phyloP scores from a whole-genome alignment of 2,329 filamentous ascomycete genomes.

The Orbilia blumenaviensis region DNA sequence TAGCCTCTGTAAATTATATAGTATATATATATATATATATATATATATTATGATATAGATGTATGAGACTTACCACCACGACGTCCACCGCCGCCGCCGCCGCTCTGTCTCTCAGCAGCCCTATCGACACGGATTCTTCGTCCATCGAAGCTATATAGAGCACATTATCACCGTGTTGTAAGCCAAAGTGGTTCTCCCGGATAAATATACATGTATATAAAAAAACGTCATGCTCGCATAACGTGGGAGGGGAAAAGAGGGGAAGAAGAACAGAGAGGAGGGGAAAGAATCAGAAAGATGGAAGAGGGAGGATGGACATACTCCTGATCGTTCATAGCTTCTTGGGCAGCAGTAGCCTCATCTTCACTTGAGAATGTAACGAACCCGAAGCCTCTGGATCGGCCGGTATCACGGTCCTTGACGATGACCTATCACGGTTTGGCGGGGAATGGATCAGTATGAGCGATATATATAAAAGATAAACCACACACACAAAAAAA shows the following conservation, averaged over 20 bases:
- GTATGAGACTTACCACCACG: slow-evolving; percentile 62
- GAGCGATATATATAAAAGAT: slow-evolving; percentile 53
- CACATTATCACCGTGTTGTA: slow-evolving; percentile 9
- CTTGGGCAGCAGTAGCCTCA: slow-evolving; percentile 80
- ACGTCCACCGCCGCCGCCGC: slow-evolving; percentile 69
- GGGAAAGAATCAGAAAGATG: no score
- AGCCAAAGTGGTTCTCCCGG: no score
- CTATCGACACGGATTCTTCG: slow-evolving; percentile 95
- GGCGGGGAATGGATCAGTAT: slow-evolving; percentile 32
- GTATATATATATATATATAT: not conserved
- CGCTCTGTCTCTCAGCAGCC: slow-evolving; percentile 80
- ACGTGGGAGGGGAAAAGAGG: no score
- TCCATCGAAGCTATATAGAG: slow-evolving; percentile 86
- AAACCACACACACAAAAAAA: not conserved
- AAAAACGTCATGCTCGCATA: no score
- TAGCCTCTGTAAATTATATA: no score
- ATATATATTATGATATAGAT: slow-evolving; percentile 59
- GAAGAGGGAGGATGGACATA: no score
- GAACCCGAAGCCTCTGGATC: slow-evolving; percentile 97
- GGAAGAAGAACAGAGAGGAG: not conserved
- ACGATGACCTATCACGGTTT: slow-evolving; percentile 78
- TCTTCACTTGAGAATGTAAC: slow-evolving; percentile 83
- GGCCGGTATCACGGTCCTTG: slow-evolving; percentile 95
- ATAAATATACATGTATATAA: no score
- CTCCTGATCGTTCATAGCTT: slow-evolving; percentile 87